Conservation (phyloP, 768 basidiomycete genomes). For the Lactarius pseudohatsudake region DNA sequence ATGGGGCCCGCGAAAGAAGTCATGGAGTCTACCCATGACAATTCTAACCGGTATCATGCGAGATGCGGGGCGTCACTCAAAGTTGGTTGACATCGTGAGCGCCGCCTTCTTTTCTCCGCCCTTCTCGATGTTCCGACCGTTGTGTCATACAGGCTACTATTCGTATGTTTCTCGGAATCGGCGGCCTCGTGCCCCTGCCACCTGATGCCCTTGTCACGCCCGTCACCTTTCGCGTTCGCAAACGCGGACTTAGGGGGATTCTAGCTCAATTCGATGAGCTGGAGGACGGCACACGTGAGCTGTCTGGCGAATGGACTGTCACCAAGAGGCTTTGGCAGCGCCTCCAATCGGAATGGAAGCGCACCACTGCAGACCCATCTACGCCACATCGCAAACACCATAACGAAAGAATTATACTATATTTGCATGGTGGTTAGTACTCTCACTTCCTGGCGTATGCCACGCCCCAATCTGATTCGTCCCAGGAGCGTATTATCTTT, state of each 20-base stretch:
- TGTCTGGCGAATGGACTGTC: constrained; percentile 97
- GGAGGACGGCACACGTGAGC: constrained; percentile 76
- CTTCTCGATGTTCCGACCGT: background rate
- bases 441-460: background rate
- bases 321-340: constrained; percentile 87
- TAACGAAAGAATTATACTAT: constrained; percentile 83
- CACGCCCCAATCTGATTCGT: constrained; percentile 3
- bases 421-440: constrained; percentile 83
- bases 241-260: constrained; percentile 74
- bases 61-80: constrained; percentile 76
- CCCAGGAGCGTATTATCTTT: constrained; percentile 88
- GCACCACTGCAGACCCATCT: constrained; percentile 9
- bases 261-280: constrained; percentile 68
- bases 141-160: constrained; percentile 42
- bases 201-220: constrained; percentile 94
- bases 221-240: constrained; percentile 82
- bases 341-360: constrained; percentile 78
- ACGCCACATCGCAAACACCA: constrained; percentile 39
- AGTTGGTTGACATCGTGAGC: constrained; percentile 79
- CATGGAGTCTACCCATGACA: constrained; percentile 96
- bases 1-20: constrained; percentile 83
- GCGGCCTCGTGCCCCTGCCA: constrained; percentile 80
- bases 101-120: background rate
- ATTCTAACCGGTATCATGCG: constrained; percentile 83
- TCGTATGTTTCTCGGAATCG: constrained; percentile 70